A percentile compares a stretch with the other conserved stretches of the same genome.
These are phyloP conservation scores for Phytophthora capsici DNA, from an alignment of 352 stramenopile species.

Conservation along the genomic window DNA sequence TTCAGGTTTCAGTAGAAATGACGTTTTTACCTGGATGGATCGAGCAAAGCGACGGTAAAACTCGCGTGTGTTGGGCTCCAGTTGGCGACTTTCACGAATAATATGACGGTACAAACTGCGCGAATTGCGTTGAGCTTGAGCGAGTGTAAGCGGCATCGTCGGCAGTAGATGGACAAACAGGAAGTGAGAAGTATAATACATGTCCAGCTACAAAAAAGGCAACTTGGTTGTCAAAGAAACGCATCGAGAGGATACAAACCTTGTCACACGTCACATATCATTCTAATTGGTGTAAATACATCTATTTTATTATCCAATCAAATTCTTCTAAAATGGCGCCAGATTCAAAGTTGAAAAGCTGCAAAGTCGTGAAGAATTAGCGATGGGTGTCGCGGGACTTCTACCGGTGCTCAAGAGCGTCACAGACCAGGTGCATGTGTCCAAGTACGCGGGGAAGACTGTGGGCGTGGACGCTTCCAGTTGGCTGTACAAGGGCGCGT, in stretches of 20 bases:
- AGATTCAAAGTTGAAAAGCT: constrained; percentile 27
- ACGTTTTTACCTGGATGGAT: constrained; percentile 33
- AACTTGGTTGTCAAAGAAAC: constrained; percentile 4
- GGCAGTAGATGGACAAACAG: background rate
- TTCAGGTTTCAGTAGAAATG: no score
- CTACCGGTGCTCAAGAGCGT: constrained; percentile 75
- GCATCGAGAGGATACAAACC: background rate
- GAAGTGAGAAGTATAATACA: background rate
- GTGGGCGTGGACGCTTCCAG: constrained; percentile 74
- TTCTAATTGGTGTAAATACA: constrained; percentile 4
- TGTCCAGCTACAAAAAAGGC: constrained; percentile 6
- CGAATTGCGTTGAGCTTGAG: constrained; percentile 25
- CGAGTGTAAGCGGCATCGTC: constrained; percentile 17
- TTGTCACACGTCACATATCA: constrained; percentile 17
- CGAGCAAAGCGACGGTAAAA: constrained; percentile 56
- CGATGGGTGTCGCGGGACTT: constrained; percentile 77
- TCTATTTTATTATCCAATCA: constrained; percentile 18
- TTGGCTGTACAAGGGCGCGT: constrained; percentile 93
- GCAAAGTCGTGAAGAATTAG: constrained; percentile 18
- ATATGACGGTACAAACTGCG: constrained; percentile 54
- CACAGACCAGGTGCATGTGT: constrained; percentile 73
- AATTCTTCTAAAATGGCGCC: constrained; percentile 13
- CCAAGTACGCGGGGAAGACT: constrained; percentile 77
- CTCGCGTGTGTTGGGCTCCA: constrained; percentile 48
- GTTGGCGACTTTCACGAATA: constrained; percentile 44